Percentiles rank a stretch among this genome's conserved stretches.
Conservation (phyloP, 768 basidiomycete species). For the Russula griseocarnosa region DNA sequence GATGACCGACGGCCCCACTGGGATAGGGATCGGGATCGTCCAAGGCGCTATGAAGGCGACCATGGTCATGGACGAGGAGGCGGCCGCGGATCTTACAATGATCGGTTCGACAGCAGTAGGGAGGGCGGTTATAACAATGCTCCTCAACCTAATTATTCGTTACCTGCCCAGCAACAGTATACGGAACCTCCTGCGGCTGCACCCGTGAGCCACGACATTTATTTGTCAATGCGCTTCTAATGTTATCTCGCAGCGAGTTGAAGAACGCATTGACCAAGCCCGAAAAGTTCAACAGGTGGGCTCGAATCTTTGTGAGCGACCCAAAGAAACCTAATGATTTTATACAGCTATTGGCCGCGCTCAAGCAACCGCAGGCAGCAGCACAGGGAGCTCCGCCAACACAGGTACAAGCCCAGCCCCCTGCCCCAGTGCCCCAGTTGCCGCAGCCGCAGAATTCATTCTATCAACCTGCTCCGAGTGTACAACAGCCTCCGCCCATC, state of each 20-base stretch:
- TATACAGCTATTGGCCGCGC: conserved; percentile 61
- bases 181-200: conserved; percentile 31
- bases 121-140: conserved; percentile 27
- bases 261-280: conserved; percentile 86
- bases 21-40: conserved; percentile 25
- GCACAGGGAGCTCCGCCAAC: conserved; percentile 39
- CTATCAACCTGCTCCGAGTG: conserved; percentile 42
- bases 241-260: conserved; percentile 42
- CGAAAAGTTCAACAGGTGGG: conserved; percentile 74
- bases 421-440: conserved; percentile 30
- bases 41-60: conserved; percentile 37
- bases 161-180: conserved; percentile 36
- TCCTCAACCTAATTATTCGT: conserved; percentile 28
- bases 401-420: conserved; percentile 30
- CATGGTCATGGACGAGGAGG: conserved; percentile 32
- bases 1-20: conserved; percentile 26
- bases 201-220: conserved; percentile 32
- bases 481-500: conserved; percentile 31
- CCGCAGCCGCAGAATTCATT: conserved; percentile 37
- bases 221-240: neutral
- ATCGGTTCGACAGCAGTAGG: conserved; percentile 31
- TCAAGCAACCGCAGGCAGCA: conserved; percentile 62
- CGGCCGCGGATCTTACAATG: conserved; percentile 41
- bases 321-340: conserved; percentile 13
- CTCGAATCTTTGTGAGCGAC: neutral